Evolutionary conservation across 768 basidiomycete genomes (phyloP).

Genomic region (Calocybe indica): DNA sequence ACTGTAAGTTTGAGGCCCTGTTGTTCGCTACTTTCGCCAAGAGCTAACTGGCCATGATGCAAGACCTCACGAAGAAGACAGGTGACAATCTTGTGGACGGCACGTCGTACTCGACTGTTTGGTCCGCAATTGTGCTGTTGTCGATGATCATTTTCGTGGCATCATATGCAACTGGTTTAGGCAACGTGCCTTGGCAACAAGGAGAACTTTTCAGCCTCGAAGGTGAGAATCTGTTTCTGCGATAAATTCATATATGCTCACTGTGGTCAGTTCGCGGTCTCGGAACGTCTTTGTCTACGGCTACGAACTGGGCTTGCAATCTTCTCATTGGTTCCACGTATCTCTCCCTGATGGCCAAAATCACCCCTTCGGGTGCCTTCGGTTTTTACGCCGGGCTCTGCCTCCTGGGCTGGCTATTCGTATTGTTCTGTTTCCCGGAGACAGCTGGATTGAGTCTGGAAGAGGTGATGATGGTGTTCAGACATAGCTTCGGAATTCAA

Average conservation of each 20-base stretch:
- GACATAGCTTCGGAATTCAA: slow-evolving; percentile 55
- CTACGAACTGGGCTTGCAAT: slow-evolving; percentile 76
- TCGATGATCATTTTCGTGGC: slow-evolving; percentile 85
- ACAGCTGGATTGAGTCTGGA: slow-evolving; percentile 70
- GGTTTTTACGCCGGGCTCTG: slow-evolving; percentile 75
- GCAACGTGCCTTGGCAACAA: slow-evolving; percentile 85
- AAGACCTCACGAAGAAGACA: slow-evolving; percentile 56
- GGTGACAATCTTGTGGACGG: slow-evolving; percentile 56
- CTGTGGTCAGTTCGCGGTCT: slow-evolving; percentile 56
- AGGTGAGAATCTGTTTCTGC: slow-evolving; percentile 29
- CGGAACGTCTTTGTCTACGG: slow-evolving; percentile 68
- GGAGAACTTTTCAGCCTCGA: slow-evolving; percentile 79
- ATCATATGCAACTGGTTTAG: slow-evolving; percentile 73
- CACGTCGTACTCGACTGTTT: slow-evolving; percentile 33
- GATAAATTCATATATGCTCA: not conserved
- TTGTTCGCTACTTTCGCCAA: not conserved
- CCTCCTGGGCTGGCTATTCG: slow-evolving; percentile 64
- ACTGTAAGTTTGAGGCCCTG: slow-evolving; percentile 36
- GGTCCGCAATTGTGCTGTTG: slow-evolving; percentile 65
- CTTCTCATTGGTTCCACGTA: slow-evolving; percentile 77
- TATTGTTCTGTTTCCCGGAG: slow-evolving; percentile 70
- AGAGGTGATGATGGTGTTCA: slow-evolving; percentile 60
- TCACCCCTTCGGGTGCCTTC: slow-evolving; percentile 72
- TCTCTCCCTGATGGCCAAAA: slow-evolving; percentile 67
- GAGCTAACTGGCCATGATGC: not conserved